Base-by-base conservation (phyloP, 2,329 filamentous ascomycete species). In the Sporothrix pallida region DNA sequence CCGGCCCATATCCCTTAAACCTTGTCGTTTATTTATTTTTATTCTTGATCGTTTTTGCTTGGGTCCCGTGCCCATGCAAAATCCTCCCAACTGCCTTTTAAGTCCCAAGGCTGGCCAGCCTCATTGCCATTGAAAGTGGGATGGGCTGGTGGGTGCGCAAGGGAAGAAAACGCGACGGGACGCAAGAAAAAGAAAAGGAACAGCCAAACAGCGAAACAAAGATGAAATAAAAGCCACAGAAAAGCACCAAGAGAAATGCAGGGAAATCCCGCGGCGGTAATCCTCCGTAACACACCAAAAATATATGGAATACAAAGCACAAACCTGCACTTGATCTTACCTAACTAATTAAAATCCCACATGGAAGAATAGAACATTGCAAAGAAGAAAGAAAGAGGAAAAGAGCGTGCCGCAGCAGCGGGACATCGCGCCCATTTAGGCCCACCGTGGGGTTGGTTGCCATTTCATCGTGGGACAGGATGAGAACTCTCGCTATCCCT, bases 61-160 rank as follows among this genome's bases (percentile, higher is more conserved):
- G 42, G 37, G 60, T n/a, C 60, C 60, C 60, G 60, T 46, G 60
- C 37, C 42, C 60, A 9, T 46, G 37, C 42, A 65, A 37, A 37
- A 37, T 37, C 31, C 31, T 37, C 31, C 31, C 31, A 37, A 65
- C 6, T 48, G 31, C 9, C n/a, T n/a, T 48, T 26, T 54, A 58
- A 13, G 42, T 31, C 60, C 71, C 71, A 67, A 72, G 71, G 71
- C 71, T 72, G 71, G 60, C 60, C 71, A 72, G 71, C 71, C 71
- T 72, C 71, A 72, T 52, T 71, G 65, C 58, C 17, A 44, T 63
- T 48, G 62, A 7, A 68, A 68, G 50, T 46, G 52, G 50, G 68
- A 56, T 58, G 37, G 26, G 60, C 10, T 26, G 44, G 20, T 26
- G 44, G 10, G 12, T 46, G 10, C n/a, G 62, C 6, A 26, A 37